These are phyloP conservation scores for Pyrenophora tritici-repentis DNA, from an alignment of 2,329 filamentous ascomycete genomes.

Conservation along the genomic window DNA sequence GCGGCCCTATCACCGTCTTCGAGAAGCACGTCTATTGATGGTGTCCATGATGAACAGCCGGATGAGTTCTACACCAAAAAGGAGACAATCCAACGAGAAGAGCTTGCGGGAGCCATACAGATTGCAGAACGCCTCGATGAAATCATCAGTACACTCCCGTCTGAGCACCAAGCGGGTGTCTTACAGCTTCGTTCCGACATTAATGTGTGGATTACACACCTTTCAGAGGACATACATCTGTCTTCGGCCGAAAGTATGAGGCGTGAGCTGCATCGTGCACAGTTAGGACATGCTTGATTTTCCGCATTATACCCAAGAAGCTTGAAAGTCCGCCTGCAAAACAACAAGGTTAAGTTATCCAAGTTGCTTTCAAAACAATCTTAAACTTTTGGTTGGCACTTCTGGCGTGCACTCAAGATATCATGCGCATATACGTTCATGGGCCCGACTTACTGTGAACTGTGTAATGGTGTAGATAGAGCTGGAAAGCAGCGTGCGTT, in stretches of 20 bases:
- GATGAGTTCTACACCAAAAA: constrained; percentile 21
- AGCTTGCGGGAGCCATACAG: constrained; percentile 63
- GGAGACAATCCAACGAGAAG: constrained; percentile 52
- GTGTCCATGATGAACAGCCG: constrained; percentile 1
- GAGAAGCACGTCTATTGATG: constrained; percentile 21
- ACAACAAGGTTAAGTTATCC: too few relatives aligned
- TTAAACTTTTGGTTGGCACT: too few relatives aligned
- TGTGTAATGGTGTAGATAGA: too few relatives aligned
- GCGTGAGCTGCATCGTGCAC: too few relatives aligned
- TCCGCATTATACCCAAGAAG: too few relatives aligned
- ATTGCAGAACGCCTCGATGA: constrained; percentile 73
- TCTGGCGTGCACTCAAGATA: too few relatives aligned
- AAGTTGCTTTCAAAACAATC: too few relatives aligned
- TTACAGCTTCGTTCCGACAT: constrained; percentile 75
- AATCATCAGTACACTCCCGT: constrained; percentile 66
- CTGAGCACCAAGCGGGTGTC: constrained; percentile 68
- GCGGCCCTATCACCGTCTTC: constrained; percentile 9
- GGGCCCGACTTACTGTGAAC: too few relatives aligned
- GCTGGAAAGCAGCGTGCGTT: background rate
- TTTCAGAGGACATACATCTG: constrained; percentile 43
- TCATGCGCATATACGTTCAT: too few relatives aligned
- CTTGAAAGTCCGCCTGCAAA: too few relatives aligned
- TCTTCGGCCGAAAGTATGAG: too few relatives aligned
- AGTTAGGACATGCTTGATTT: too few relatives aligned
- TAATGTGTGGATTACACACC: constrained; percentile 74